Base-by-base conservation (phyloP, 2,329 filamentous ascomycete species). In the Delphinella strobiligena region DNA sequence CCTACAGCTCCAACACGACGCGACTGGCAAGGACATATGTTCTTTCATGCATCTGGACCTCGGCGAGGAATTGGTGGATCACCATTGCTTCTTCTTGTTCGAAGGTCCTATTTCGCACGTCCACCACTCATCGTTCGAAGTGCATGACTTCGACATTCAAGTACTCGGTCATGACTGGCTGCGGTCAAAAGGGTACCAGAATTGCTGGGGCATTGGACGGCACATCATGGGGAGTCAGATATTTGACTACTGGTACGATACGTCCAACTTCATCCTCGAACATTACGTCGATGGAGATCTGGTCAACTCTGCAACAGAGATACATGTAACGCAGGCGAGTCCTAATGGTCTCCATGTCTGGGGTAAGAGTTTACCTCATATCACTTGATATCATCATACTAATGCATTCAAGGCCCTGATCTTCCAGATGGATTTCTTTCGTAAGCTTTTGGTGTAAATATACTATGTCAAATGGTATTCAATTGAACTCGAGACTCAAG, bases 211-310 rank as follows among this genome's bases (percentile, higher is more conserved):
- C 2, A 72, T 85, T 0, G 80, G 80, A 0, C 60, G 80, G 38
- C 80, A 84, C 61, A 70, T 82, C 16, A 65, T 83, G 49, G 80
- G 80, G 3, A 75, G 70, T 46, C 80, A 83, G 59, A 74, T 84
- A 37, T 85, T 84, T 49, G 78, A 83, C 51, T 82, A 82, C 55
- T 82, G 77, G 77, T 78, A 73, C 51, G 78, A 82, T 56, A 71
- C 72, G 0, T 67, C 63, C 3, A 64, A 66, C 0, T 78, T 79
- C 51, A 79, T 81, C 56, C 48, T 55, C 35, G 55, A 59, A 43
- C 55, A 59, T 42, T 84, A 83, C 49, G 74, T 78, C 12, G 80
- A 83, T 54, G 79, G 80, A 1, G 80, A 84, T 58, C 49, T 80
- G 47, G 68, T 82, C 2, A 75, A 75, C 47, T 63, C 73, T 43